A percentile compares a stretch with the other conserved stretches of the same genome.
Evolutionary conservation across 163 green algal species (phyloP).

Genomic region (Prototheca cutis): DNA sequence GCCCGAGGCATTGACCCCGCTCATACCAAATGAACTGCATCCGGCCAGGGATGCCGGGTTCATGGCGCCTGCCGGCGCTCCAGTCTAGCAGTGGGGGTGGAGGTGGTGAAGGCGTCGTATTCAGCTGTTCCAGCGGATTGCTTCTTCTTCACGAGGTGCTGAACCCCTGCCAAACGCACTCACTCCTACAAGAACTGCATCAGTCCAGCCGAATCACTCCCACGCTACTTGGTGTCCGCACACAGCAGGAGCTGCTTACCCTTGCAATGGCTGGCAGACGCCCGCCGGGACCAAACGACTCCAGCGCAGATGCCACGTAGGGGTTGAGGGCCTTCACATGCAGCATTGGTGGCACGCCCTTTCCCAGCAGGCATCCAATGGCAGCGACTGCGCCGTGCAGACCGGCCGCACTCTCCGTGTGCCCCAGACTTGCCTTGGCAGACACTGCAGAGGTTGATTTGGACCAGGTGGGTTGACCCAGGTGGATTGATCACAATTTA

Average conservation of each 20-base stretch:
- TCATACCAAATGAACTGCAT: slow-evolving; percentile 79
- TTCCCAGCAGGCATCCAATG: not conserved
- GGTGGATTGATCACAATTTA: no score
- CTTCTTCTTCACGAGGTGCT: no score
- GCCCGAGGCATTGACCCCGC: slow-evolving; percentile 56
- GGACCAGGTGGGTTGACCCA: no score
- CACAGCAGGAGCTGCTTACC: no score
- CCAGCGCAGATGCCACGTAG: slow-evolving; percentile 16
- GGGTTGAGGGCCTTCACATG: slow-evolving; percentile 29
- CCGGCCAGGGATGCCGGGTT: slow-evolving; percentile 34
- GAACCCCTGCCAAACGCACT: no score
- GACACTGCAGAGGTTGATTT: no score
- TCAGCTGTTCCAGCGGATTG: no score
- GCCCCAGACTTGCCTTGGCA: slow-evolving; percentile 35
- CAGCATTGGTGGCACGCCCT: slow-evolving; percentile 20
- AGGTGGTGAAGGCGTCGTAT: no score
- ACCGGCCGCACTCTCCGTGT: slow-evolving; percentile 33
- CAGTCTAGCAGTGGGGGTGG: no score
- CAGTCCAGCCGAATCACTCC: not conserved
- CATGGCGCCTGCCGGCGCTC: no score
- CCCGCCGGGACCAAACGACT: not conserved
- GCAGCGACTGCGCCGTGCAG: slow-evolving; percentile 14
- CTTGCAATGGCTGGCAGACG: not conserved
- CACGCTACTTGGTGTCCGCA: no score
- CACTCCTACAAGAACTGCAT: no score